Percentiles rank a stretch among this genome's conserved stretches.
Conservation (phyloP, 305 asterid genomes). For the Solanum hybrid region DNA sequence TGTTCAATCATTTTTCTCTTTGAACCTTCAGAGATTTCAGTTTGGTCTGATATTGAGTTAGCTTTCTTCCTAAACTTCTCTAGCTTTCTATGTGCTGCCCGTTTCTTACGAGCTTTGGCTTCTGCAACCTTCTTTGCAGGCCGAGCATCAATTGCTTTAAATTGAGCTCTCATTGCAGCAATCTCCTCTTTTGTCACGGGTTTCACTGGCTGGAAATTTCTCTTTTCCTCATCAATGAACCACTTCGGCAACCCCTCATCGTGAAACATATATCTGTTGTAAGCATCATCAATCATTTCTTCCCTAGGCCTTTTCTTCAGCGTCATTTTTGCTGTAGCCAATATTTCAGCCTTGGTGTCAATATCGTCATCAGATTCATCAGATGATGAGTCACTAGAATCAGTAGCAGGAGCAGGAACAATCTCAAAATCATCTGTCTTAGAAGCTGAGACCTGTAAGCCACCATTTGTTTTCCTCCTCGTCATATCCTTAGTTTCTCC, state of each 20-base stretch:
- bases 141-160: slow-evolving; percentile 79
- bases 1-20: slow-evolving; percentile 80
- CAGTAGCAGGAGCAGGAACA: slow-evolving; percentile 79
- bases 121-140: slow-evolving; percentile 97
- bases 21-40: slow-evolving; percentile 66
- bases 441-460: slow-evolving; percentile 10
- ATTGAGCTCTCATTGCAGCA: slow-evolving; percentile 72
- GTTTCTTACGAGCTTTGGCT: slow-evolving; percentile 88
- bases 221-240: slow-evolving; percentile 78
- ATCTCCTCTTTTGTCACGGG: slow-evolving; percentile 83
- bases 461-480: slow-evolving; percentile 15
- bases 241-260: slow-evolving; percentile 74
- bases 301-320: slow-evolving; percentile 76
- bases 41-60: slow-evolving; percentile 69
- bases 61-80: slow-evolving; percentile 90
- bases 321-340: slow-evolving; percentile 82
- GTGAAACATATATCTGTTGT: slow-evolving; percentile 73
- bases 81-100: slow-evolving; percentile 46
- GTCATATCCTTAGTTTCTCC: slow-evolving; percentile 6
- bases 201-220: slow-evolving; percentile 58
- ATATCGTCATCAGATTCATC: slow-evolving; percentile 49
- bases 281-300: slow-evolving; percentile 75
- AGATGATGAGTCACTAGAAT: slow-evolving; percentile 62
- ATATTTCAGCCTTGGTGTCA: slow-evolving; percentile 66
- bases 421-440: slow-evolving; percentile 47